Evolutionary conservation across 2,329 filamentous ascomycete species (phyloP).

Genomic region (Arthroderma uncinatum): DNA sequence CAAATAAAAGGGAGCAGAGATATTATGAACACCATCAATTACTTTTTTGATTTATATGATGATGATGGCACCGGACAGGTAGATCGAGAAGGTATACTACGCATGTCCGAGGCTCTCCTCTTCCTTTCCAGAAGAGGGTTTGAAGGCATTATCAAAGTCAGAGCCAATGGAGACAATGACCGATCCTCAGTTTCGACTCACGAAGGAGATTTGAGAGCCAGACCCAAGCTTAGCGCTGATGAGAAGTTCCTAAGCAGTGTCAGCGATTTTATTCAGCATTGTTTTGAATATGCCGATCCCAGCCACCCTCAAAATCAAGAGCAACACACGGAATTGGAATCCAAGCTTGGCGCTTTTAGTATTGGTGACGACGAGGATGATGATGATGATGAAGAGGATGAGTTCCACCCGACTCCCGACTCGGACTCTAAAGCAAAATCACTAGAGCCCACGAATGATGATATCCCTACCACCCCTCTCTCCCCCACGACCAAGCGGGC

Average conservation of each 20-base stretch:
- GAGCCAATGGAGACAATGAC: slow-evolving; percentile 44
- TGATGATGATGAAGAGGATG: slow-evolving; percentile 46
- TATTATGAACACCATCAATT: slow-evolving; percentile 95
- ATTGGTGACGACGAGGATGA: slow-evolving; percentile 69
- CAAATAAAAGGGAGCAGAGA: slow-evolving; percentile 86
- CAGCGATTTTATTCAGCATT: slow-evolving; percentile 87
- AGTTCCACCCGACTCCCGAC: slow-evolving; percentile 34
- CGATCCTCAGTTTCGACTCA: slow-evolving; percentile 24
- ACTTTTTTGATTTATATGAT: slow-evolving; percentile 96
- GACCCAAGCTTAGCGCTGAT: slow-evolving; percentile 51
- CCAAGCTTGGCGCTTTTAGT: slow-evolving; percentile 51
- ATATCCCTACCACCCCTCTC: slow-evolving; percentile 21
- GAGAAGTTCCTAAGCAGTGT: slow-evolving; percentile 88
- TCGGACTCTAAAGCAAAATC: neutral
- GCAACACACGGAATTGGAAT: slow-evolving; percentile 20
- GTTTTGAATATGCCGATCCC: slow-evolving; percentile 96
- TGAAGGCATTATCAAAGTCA: slow-evolving; percentile 60
- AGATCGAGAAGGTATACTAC: slow-evolving; percentile 84
- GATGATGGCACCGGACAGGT: slow-evolving; percentile 84
- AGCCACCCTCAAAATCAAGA: slow-evolving; percentile 55
- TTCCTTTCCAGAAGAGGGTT: slow-evolving; percentile 86
- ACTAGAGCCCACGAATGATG: neutral
- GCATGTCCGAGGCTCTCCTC: slow-evolving; percentile 85
- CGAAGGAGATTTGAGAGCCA: slow-evolving; percentile 26
- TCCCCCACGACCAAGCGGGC: slow-evolving; percentile 49